phyloP scores from a whole-genome alignment of 306 rosid genomes.

The Sindora glabra region DNA sequence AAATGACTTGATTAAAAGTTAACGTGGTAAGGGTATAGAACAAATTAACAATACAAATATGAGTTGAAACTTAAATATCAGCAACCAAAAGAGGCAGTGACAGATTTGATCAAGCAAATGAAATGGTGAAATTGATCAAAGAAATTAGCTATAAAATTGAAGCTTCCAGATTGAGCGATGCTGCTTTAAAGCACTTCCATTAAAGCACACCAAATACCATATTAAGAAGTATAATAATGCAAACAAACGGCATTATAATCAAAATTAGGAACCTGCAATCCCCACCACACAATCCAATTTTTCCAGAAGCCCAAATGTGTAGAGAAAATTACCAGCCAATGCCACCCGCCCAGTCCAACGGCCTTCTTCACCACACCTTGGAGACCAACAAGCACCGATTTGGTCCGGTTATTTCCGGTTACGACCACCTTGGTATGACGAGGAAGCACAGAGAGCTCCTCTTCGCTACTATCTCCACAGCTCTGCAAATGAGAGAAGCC shows the following conservation, averaged over 20 bases:
- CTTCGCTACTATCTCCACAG: constrained; percentile 93
- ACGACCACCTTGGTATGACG: constrained; percentile 98
- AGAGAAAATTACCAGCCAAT: constrained; percentile 84
- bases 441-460: constrained; percentile 93
- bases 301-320: background rate
- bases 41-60: background rate
- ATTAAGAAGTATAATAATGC: constrained; percentile 1
- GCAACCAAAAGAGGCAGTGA: background rate
- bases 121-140: background rate
- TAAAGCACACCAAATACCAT: background rate
- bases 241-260: constrained; percentile 16
- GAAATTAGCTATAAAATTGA: background rate
- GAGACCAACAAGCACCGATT: constrained; percentile 95
- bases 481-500: constrained; percentile 85
- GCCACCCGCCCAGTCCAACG: constrained; percentile 97
- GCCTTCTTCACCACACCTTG: constrained; percentile 98
- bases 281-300: background rate
- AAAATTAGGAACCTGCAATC: background rate
- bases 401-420: constrained; percentile 94
- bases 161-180: constrained; percentile 28
- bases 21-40: background rate
- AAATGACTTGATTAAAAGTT: background rate
- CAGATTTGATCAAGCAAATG: background rate
- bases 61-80: background rate
- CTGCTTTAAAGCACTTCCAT: constrained; percentile 5